Base-by-base conservation (phyloP, 2,329 filamentous ascomycete genomes). In the Neopestalotiopsis sp. region DNA sequence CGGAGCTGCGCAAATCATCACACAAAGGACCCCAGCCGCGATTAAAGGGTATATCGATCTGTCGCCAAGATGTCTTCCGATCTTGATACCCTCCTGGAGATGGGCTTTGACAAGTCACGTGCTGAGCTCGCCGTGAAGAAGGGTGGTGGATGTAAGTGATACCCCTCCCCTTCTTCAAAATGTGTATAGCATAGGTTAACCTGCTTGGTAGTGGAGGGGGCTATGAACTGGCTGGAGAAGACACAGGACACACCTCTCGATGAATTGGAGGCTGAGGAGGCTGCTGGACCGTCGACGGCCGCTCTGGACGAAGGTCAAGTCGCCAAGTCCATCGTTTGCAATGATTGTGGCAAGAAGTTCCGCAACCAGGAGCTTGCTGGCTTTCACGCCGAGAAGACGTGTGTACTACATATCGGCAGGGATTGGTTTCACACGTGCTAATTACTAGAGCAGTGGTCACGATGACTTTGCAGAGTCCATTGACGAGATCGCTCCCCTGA, bases 291-390 rank as follows among this genome's bases (percentile, higher is more conserved):
- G 34, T 82, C 82, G 24, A 82, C 86, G 12, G 87, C 90, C 5
- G 87, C 89, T n/a, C 84, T 95, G 2, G 86, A 92, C 74, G 88
- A 89, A 1, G 93, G 92, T 69, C 89, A 91, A 75, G 85, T 89
- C 68, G 93, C 94, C 68, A 89, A 90, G 76, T 97, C 94, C 63
- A 89, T 98, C 67, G 88, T 97, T 65, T 99, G 96, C 87, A 96
- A 97, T 73, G 95, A 98, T 68, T 99, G 96, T 78, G 92, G 92
- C 77, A 98, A 97, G 87, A 92, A 90, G 78, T 97, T 99, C 82
- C 88, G 93, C 73, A 94, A 90, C 76, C 89, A 92, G 72, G 90
- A 90, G 32, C 89, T 95, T 73, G 96, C 95, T 10, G 92, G 95
- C 76, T 97, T 94, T 79, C 96, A 99, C 79, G 96, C 94, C 40